Conservation (phyloP, 345 rosid species). For the Brassica juncea region DNA sequence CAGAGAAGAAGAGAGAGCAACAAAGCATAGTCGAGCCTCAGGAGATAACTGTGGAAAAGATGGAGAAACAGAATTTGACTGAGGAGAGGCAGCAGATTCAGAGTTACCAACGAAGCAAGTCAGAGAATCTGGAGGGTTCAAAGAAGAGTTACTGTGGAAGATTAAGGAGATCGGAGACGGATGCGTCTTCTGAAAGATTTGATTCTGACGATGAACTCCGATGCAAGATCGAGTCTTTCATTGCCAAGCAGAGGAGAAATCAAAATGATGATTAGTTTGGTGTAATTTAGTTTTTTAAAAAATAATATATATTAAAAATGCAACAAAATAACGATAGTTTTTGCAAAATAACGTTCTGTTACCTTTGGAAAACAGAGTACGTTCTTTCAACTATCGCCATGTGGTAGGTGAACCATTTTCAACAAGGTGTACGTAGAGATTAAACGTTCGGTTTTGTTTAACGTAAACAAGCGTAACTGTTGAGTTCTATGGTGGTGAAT, state of each 20-base stretch:
- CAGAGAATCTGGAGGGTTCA: constrained; percentile 44
- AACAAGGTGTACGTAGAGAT: background rate
- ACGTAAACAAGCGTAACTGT: background rate
- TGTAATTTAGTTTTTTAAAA: background rate
- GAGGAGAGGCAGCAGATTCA: background rate
- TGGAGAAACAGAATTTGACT: constrained; percentile 4
- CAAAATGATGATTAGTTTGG: constrained; percentile 52
- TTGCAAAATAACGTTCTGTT: background rate
- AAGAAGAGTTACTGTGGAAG: constrained; percentile 33
- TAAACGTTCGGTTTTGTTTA: background rate
- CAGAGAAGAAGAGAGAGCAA: constrained; percentile 5
- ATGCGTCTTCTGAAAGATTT: constrained; percentile 39
- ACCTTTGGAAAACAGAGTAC: background rate
- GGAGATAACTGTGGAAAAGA: constrained; percentile 9
- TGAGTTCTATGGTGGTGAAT: background rate
- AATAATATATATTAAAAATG: background rate
- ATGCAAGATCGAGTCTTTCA: constrained; percentile 64
- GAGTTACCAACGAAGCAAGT: constrained; percentile 50
- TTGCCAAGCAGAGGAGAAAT: constrained; percentile 73
- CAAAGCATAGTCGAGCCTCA: constrained; percentile 9
- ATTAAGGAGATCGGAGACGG: constrained; percentile 51
- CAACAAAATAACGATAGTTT: background rate
- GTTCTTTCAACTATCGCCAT: background rate
- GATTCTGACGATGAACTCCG: constrained; percentile 70
- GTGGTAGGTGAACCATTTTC: background rate